Base-by-base conservation (phyloP, 371 early-diverging fungal species). In the Saksenaea vasiformis region DNA sequence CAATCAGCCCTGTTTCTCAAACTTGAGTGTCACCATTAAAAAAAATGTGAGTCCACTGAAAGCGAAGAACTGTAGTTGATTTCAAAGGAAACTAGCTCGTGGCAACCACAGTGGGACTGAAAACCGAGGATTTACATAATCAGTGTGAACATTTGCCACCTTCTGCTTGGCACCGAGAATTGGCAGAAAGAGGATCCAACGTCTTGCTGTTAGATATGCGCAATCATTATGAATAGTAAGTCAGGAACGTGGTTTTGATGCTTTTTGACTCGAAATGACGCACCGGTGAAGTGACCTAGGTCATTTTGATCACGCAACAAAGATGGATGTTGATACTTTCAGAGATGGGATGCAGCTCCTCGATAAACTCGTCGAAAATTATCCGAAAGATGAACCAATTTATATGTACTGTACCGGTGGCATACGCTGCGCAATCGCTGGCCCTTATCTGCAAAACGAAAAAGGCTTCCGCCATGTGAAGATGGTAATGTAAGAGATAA, bases 391-490 rank as follows among this genome's bases (percentile, higher is more conserved):
- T 24, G 69, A 89, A 62, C 85, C 84, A 26, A 83, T 92, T 17
- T 89, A 86, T 67, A 92, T 92, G 92, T 92, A 92, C 62, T 92
- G 93, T 74, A 92, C 93, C 2, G 93, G 93, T 19, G 93, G 93
- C 11, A 92, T 92, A 28, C 84, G 93, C 14, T 92, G 93, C 53
- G 87, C 91, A 1, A 83, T 89, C 7, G 90, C 90, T 13, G 91
- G 92, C 2, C 85, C 92, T 10, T 78, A 90, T 17, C 72, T 92
- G 15, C 85, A 76, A 27, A 47, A 47, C 22, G 73, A 87, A 10
- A 85, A 86, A 34, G 92, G 92, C 1, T 86, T 80, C 61, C 66
- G 76, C 8, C 81, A 87, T 24, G 87, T 92, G 60, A 89, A 87
- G 51, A 88, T 90, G 72, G 85, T 80, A 74, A 64, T 57, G 5